A percentile compares a stretch with the other conserved stretches of the same genome.
Evolutionary conservation across 352 stramenopile species (phyloP).

Genomic region (Phytopythium delawarense): DNA sequence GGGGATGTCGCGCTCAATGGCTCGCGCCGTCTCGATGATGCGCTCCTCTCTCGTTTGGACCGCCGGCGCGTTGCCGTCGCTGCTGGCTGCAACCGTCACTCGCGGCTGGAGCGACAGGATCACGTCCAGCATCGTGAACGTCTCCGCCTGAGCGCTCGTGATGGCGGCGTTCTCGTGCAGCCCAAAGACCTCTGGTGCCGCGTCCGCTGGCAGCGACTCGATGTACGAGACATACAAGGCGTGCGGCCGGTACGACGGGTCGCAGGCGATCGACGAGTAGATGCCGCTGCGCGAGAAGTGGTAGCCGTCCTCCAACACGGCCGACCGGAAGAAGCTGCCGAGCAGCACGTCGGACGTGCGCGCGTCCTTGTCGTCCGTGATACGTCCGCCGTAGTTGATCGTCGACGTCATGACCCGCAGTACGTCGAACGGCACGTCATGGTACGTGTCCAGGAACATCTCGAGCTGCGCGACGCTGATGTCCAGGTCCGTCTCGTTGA

Average conservation of each 20-base stretch:
- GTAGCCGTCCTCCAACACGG: slow-evolving; percentile 74
- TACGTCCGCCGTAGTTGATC: slow-evolving; percentile 93
- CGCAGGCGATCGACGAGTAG: slow-evolving; percentile 82
- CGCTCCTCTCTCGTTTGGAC: slow-evolving; percentile 70
- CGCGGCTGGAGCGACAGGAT: slow-evolving; percentile 78
- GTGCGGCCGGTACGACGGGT: slow-evolving; percentile 55
- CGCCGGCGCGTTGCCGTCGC: slow-evolving; percentile 1
- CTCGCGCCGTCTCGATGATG: slow-evolving; percentile 65
- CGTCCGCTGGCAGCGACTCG: slow-evolving; percentile 87
- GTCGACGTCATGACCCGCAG: slow-evolving; percentile 92
- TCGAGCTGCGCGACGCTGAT: slow-evolving; percentile 84
- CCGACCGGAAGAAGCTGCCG: slow-evolving; percentile 84
- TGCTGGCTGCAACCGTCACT: slow-evolving; percentile 51
- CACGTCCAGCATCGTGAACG: slow-evolving; percentile 85
- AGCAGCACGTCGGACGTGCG: slow-evolving; percentile 89
- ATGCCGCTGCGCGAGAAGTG: slow-evolving; percentile 78
- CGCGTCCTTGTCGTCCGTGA: slow-evolving; percentile 95
- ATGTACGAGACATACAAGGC: slow-evolving; percentile 93
- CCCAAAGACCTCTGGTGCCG: slow-evolving; percentile 90
- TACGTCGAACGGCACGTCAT: slow-evolving; percentile 84
- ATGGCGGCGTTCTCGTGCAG: slow-evolving; percentile 95
- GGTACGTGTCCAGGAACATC: slow-evolving; percentile 88
- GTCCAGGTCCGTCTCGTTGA: slow-evolving; percentile 95
- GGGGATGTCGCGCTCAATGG: slow-evolving; percentile 64
- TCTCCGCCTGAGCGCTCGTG: slow-evolving; percentile 89